Evolutionary conservation across 2,329 filamentous ascomycete genomes (phyloP), one percentile per base, ranked within the genome.

Genomic region (Sporothrix pallida): DNA sequence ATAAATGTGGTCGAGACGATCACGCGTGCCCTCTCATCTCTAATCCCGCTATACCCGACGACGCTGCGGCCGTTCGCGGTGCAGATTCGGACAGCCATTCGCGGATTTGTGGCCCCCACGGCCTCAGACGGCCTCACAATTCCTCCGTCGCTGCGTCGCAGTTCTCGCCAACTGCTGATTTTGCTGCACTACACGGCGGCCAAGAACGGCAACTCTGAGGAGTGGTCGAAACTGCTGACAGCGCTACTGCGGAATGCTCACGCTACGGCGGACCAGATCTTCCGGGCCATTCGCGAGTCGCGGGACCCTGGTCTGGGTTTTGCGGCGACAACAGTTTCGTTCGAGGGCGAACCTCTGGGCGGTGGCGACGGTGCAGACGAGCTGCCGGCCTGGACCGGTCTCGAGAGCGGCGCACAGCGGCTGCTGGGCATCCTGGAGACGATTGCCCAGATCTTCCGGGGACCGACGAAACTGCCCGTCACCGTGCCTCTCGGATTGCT

Each of bases 21-120:
- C 4, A 88, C 95, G 52, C 89, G 92, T 75, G 89, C 92, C 69
- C 90, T 97, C 75, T 85, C 88, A 46, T 87, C 89, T 62, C 84
- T 98, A 48, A 83, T 97, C 46, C 91, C 92, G n/a, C 87, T 91
- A 71, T 95, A 97, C 81, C 91, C 93, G 44, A 93, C 94, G 7
- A 93, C 93, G 46, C 92, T 97, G 81, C 91, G 95, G 13, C 92
- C 93, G 0, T 93, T 91, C 79, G 86, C 89, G 74, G 86, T 87
- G 52, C 92, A 94, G 76, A 87, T 97, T 60, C 89, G 87, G 72
- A 83, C 86, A 13, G 85, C 92, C 23, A 82, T 91, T 58, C 84
- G 87, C 63, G 82, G 83, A 6, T 89, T 91, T 76, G 81, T 95
- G 71, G 90, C 90, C 2, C 90, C 91, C 2, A 92, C 91, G 4